Base-by-base conservation (phyloP, 2,329 filamentous ascomycete species). In the Eutypa lata region DNA sequence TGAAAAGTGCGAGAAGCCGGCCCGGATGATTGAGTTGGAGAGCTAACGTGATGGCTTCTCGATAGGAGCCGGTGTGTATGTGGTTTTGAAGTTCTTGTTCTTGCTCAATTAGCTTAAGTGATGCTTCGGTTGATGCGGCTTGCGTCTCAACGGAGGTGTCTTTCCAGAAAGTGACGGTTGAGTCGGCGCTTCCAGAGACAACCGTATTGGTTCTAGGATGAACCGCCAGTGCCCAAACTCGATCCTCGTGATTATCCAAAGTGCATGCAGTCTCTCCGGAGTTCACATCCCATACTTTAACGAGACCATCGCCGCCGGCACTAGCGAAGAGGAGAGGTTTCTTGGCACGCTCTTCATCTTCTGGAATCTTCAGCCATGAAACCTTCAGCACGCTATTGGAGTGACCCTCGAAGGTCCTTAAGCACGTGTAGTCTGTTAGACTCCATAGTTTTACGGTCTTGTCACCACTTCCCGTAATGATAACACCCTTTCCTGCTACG, bases 381-480 rank as follows among this genome's bases (percentile, higher is more conserved):
- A 96, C 89, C 72, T 97, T 97, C 31, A 99, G 77, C 2, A 99
- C 89, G 63, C 90, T 96, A 73, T 97, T 95, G 5, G 91, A 93
- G 71, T 99, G 94, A 0, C 94, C 94, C 71, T 99, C 95, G 52
- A 97, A 94, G 0, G 94, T 97, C 53, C 93, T 81, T 45, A 99
- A 76, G 71, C 94, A 99, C 59, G 86, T 90, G 72, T 97, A 99
- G 71, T 96, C 92, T 2, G 87, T 82, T 56, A 99, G 76, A 68
- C 84, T 97, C 95, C 95, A 99, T 10, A 99, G 81, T 70, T 96
- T 95, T 65, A 97, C 83, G 0, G 91, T 97, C 73, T 97, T 97
- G 71, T 99, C 94, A 65, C 93, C 94, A 61, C 90, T 95, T 35
- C 91, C 94, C 0, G 94, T 97, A 26, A 96, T 81, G 13, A 96